Evolutionary conservation across 345 rosid species (phyloP).

Genomic region (Salix exigua): DNA sequence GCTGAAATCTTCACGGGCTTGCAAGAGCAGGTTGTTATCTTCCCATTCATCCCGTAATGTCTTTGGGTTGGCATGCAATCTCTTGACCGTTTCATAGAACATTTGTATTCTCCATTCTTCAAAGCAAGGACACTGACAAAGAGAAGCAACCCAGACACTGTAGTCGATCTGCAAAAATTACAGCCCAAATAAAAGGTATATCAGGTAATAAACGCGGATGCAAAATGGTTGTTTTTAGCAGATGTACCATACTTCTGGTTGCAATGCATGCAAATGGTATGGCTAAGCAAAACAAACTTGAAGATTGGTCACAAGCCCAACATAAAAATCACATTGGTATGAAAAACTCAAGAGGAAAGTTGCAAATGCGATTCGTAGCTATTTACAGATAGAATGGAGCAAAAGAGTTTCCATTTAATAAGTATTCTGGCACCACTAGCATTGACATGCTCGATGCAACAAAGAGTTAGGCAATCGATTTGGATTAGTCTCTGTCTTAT

Average conservation of each 20-base stretch:
- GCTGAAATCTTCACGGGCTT: slow-evolving; percentile 49
- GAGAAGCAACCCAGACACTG: slow-evolving; percentile 52
- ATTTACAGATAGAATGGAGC: too few species aligned
- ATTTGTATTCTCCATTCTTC: slow-evolving; percentile 58
- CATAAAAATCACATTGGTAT: too few species aligned
- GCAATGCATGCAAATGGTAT: too few species aligned
- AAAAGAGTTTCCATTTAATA: too few species aligned
- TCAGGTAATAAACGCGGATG: background rate
- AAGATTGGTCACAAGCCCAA: too few species aligned
- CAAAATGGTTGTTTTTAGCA: background rate
- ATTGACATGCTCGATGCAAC: too few species aligned
- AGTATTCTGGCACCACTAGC: too few species aligned
- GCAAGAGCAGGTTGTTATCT: slow-evolving; percentile 42
- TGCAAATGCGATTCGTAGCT: too few species aligned
- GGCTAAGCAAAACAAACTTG: too few species aligned
- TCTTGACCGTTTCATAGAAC: slow-evolving; percentile 21
- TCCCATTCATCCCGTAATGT: slow-evolving; percentile 59
- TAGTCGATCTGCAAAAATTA: slow-evolving; percentile 46
- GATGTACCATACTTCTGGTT: background rate
- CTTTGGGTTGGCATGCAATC: slow-evolving; percentile 22
- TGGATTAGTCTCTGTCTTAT: too few species aligned
- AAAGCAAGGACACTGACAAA: slow-evolving; percentile 25
- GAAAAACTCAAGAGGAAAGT: too few species aligned
- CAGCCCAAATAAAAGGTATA: background rate
- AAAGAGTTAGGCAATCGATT: too few species aligned